A percentile compares a stretch with the other conserved stretches of the same genome.
phyloP scores from a whole-genome alignment of 73 alveolate genomes.

The Paramecium sexaurelia region DNA sequence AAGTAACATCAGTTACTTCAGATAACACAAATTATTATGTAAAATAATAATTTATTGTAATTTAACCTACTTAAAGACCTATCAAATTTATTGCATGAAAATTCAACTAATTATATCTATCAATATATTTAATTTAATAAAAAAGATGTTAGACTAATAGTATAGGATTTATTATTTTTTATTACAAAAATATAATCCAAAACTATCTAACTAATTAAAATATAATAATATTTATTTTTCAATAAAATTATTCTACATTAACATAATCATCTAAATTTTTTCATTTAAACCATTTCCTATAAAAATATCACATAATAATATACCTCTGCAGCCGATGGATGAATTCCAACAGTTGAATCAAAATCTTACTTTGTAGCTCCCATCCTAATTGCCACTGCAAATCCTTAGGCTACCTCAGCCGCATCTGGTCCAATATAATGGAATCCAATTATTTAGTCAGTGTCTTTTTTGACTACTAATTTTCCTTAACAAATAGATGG shows the following conservation, averaged over 20 bases:
- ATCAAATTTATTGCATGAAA: neutral
- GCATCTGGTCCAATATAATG: constrained; percentile 98
- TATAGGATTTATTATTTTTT: too few relatives aligned
- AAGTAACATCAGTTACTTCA: neutral
- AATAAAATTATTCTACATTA: neutral
- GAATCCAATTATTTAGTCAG: constrained; percentile 92
- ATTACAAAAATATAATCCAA: too few relatives aligned
- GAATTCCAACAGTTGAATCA: constrained; percentile 95
- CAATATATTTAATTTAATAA: neutral
- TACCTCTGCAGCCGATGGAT: constrained; percentile 96
- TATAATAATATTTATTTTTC: neutral
- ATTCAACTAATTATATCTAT: neutral
- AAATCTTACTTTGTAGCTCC: constrained; percentile 93
- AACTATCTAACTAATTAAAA: too few relatives aligned
- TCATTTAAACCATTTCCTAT: constrained; percentile 74
- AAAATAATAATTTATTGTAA: neutral
- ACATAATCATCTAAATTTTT: neutral
- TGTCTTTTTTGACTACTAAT: constrained; percentile 75
- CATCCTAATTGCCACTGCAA: constrained; percentile 95
- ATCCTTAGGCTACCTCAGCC: constrained; percentile 98
- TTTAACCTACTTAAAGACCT: neutral
- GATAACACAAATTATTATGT: neutral
- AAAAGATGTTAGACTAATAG: too few relatives aligned
- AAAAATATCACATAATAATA: neutral
- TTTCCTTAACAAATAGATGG: constrained; percentile 84